Evolutionary conservation across 2,329 filamentous ascomycete genomes (phyloP).

Genomic region (Cordyceps cicadae): DNA sequence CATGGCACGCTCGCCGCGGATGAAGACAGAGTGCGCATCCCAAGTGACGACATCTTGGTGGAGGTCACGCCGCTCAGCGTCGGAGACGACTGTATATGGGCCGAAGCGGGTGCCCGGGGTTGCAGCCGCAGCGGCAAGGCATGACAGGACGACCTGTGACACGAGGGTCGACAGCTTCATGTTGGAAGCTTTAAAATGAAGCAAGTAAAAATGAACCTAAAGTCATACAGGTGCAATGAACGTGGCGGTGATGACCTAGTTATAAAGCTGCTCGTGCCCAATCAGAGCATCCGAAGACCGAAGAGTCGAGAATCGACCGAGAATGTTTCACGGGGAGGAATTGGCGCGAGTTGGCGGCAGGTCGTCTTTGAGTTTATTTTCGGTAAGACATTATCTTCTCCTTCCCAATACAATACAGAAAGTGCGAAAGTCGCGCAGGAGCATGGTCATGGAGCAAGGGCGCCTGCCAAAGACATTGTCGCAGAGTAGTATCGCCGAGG

Average conservation of each 20-base stretch:
- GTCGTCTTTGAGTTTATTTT: neutral
- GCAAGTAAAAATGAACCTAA: neutral
- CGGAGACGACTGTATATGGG: neutral
- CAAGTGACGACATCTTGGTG: constrained; percentile 42
- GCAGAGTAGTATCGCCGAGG: constrained; percentile 2
- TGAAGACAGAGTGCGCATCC: constrained; percentile 58
- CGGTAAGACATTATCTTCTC: neutral
- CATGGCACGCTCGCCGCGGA: constrained; percentile 58
- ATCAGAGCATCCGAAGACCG: neutral
- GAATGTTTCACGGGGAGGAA: neutral
- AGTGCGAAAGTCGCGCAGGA: neutral
- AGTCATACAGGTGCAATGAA: neutral
- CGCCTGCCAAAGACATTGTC: neutral
- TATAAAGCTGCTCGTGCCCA: neutral
- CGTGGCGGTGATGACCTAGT: neutral
- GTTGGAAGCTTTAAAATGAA: neutral
- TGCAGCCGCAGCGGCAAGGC: neutral
- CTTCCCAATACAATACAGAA: constrained; percentile 4
- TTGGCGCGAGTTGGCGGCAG: neutral
- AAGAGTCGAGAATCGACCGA: neutral
- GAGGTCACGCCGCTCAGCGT: neutral
- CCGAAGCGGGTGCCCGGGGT: neutral
- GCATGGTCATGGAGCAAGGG: neutral
- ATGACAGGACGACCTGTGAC: constrained; percentile 1
- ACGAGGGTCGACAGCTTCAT: constrained; percentile 4